Conservation (phyloP, 306 rosid genomes). For the Canavalia ensiformis region DNA sequence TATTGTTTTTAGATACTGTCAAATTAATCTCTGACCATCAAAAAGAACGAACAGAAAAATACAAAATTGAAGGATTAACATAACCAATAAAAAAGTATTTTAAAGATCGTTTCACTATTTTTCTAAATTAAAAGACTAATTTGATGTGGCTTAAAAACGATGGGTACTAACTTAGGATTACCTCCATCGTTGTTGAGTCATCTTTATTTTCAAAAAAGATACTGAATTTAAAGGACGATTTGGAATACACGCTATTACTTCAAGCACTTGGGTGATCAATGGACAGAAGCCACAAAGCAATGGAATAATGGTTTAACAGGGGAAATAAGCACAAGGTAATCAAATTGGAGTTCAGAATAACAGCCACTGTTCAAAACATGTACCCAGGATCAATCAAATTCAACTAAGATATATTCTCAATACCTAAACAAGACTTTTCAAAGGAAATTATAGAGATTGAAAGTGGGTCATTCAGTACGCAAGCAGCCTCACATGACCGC, state of each 20-base stretch:
- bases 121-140: too few species aligned
- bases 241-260: not conserved
- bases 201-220: too few species aligned
- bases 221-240: too few species aligned
- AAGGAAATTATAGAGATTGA: not conserved
- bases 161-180: too few species aligned
- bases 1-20: too few species aligned
- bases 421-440: slow-evolving; percentile 19
- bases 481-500: not conserved
- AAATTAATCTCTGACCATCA: too few species aligned
- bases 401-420: not conserved
- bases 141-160: too few species aligned
- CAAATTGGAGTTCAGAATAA: slow-evolving; percentile 1
- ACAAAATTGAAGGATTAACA: too few species aligned
- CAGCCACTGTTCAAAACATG: slow-evolving; percentile 30
- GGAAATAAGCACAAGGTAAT: not conserved
- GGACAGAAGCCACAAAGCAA: not conserved
- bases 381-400: slow-evolving; percentile 1
- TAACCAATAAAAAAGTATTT: too few species aligned
- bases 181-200: too few species aligned
- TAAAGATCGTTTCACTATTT: too few species aligned
- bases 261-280: not conserved
- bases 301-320: not conserved
- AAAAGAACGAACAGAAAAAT: too few species aligned
- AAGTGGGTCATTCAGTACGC: not conserved